Base-by-base conservation (phyloP, 441 rosid genomes). In the Pelargonium citronellum region DNA sequence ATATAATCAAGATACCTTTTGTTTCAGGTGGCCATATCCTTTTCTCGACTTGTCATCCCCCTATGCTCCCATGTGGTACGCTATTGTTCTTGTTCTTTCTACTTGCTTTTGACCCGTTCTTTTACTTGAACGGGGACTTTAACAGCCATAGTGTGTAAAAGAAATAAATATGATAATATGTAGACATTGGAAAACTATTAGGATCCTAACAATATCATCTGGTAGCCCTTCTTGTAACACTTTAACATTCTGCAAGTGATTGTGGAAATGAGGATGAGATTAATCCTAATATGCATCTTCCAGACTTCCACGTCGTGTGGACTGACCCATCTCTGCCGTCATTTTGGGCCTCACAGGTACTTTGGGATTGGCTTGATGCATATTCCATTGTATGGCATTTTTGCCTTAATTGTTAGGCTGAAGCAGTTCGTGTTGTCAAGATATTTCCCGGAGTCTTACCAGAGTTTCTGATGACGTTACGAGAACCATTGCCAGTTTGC, bases 21-120 rank as follows among this genome's bases (percentile, higher is more conserved):
- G 73, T 73, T 65, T 62, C 74, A 93, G 98, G 97, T 94, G 97
- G 99, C 97, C 97, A 7, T 94, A 94, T 82, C 87, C 91, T 58
- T 90, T 94, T 79, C 91, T 91, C 30, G 95, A 91, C 81, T 70
- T 94, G 74, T 85, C 95, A 62, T 80, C 90, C n/a, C 55, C 84
- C 2, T 81, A 82, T 68, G 91, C 98, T 67, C 93, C 96, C 17
- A 70, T 91, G 70, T 91, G 97, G 98, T 91, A 85, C 34, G 84
- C 61, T 30, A 34, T 63, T n/a, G 0, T 53, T 5, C 19, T 3
- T 37, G 7, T 9, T 27, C 41, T 20, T 3, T 7, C 67, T 13
- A 7, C 22, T 7, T 17, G 37, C 51, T 10, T 30, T 30, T 17
- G 37, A 30, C 5, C 37, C 37, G 4, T 58, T 15, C 5, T 22